phyloP scores from a whole-genome alignment of 1,139 yeast genomes.

The Wickerhamiella infanticola region DNA sequence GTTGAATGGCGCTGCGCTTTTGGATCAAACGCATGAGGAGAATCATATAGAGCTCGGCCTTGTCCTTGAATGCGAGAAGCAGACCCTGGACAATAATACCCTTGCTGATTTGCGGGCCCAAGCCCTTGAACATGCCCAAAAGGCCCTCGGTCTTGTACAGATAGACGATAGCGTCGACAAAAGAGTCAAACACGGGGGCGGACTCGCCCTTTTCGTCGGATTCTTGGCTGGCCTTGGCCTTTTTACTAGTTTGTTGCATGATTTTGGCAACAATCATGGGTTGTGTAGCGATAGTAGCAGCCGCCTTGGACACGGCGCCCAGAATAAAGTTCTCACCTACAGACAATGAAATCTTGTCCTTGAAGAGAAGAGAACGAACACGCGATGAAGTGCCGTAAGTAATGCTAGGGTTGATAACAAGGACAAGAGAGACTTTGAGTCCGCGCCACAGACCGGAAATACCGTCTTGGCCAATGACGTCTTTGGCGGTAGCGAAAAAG shows the following conservation, averaged over 20 bases:
- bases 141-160: constrained; percentile 38
- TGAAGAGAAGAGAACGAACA: constrained; percentile 40
- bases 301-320: constrained; percentile 66
- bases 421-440: constrained; percentile 60
- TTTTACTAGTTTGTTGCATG: constrained; percentile 44
- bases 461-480: constrained; percentile 53
- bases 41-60: constrained; percentile 25
- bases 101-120: constrained; percentile 66
- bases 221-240: constrained; percentile 15
- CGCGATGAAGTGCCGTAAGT: constrained; percentile 76
- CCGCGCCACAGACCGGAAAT: constrained; percentile 71
- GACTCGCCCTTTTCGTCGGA: constrained; percentile 16
- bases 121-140: constrained; percentile 54
- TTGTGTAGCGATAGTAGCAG: constrained; percentile 71
- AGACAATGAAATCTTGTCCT: constrained; percentile 33
- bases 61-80: constrained; percentile 71
- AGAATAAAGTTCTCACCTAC: constrained; percentile 57
- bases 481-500: constrained; percentile 35
- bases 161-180: constrained; percentile 39
- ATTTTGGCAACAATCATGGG: constrained; percentile 79
- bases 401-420: constrained; percentile 73
- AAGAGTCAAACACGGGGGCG: constrained; percentile 28
- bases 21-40: constrained; percentile 18
- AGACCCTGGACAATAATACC: constrained; percentile 80
- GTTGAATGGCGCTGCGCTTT: neutral